Base-by-base conservation (phyloP, 1,284 basidiomycete species). In the Cerioporus squamosus region DNA sequence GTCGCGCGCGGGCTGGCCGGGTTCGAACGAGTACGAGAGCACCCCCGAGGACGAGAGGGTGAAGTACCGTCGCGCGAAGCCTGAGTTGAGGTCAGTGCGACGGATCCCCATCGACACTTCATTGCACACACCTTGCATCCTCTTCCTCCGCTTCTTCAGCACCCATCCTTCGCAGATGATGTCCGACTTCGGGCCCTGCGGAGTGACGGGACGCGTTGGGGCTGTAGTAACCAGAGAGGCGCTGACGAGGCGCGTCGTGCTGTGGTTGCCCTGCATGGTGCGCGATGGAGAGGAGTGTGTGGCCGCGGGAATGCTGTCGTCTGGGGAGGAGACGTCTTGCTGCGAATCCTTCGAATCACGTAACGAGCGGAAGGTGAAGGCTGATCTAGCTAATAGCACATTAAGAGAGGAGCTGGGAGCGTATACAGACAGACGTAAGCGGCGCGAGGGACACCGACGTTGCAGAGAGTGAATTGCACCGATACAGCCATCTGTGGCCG, bases 31-130 rank as follows among this genome's bases (percentile, higher is more conserved):
- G 68, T 94, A 94, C 4, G 84, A 82, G 42, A 94, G 78, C n/a
- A 85, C 69, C 17, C 93, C 93, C 23, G 84, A 82, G 47, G 82
- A 77, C 62, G 83, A 75, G 5, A 93, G 76, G 40, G 81, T 80
- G 68, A 93, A 93, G 73, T 91, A 92, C 46, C 91, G 86, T 45
- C 89, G 87, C 14, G 91, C 91, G 72, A 91, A 93, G n/a, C 91
- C 91, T 93, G 70, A 17, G 17, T 31, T 14, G 18, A 44, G 36
- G 23, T 33, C 14, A 55, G 51, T 36, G 33, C 33, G 33, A 31
- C 18, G 14, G 26, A 40, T 36, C 14, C 22, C 29, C 9, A 15
- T 9, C 7, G n/a, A 18, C 6, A 23, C 22, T n/a, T 17, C 17
- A n/a, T 15, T n/a, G n/a, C n/a, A 40, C 73, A 55, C 66, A 86